phyloP scores from a whole-genome alignment of 306 rosid species.

The Calophaca sinica region DNA sequence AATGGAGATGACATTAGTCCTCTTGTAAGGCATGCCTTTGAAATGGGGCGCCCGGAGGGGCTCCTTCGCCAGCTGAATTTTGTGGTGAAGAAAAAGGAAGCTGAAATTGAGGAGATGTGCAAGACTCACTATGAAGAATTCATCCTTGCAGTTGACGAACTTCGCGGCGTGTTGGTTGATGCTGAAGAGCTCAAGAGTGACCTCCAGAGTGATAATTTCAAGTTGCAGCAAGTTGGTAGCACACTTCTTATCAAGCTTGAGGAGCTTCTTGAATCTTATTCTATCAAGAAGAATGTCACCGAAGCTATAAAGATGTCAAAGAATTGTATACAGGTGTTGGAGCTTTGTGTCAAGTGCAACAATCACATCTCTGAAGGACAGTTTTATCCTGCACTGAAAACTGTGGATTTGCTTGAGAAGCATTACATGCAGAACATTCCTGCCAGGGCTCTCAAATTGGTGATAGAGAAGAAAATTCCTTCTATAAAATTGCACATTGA shows the following conservation, averaged over 20 bases:
- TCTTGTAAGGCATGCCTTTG: constrained; percentile 89
- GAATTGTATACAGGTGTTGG: constrained; percentile 77
- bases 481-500: constrained; percentile 75
- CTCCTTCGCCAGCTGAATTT: constrained; percentile 83
- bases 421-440: constrained; percentile 66
- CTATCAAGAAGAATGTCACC: constrained; percentile 77
- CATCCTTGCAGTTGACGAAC: constrained; percentile 96
- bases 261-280: constrained; percentile 88
- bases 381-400: constrained; percentile 83
- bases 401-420: constrained; percentile 83
- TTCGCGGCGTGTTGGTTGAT: constrained; percentile 89
- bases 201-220: constrained; percentile 85
- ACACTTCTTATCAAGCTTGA: constrained; percentile 78
- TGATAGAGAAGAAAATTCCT: constrained; percentile 77
- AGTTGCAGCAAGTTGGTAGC: constrained; percentile 91
- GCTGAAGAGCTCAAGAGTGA: constrained; percentile 95
- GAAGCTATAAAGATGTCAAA: constrained; percentile 84
- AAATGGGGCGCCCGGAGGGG: constrained; percentile 82
- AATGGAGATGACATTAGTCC: constrained; percentile 93
- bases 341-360: constrained; percentile 91
- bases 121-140: constrained; percentile 97
- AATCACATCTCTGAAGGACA: constrained; percentile 71
- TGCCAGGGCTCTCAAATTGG: constrained; percentile 69
- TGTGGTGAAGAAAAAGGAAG: constrained; percentile 87
- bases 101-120: constrained; percentile 94